A percentile compares a stretch with the other conserved stretches of the same genome.
These are phyloP conservation scores for Aspergillus clavatus DNA, from an alignment of 2,329 filamentous ascomycete genomes.

Conservation along the genomic window DNA sequence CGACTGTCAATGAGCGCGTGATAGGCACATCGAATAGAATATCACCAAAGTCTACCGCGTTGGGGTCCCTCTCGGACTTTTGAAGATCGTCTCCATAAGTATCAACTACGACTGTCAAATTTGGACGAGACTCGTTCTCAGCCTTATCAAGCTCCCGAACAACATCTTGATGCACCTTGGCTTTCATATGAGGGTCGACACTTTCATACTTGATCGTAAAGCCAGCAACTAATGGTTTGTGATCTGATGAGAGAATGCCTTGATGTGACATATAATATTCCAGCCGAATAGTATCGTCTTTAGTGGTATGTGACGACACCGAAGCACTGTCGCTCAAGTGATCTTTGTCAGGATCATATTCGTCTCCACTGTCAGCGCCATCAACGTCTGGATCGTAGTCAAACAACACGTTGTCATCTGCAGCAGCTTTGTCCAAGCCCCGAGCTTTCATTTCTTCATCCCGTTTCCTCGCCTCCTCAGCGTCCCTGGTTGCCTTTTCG, in stretches of 20 bases:
- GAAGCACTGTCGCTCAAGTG: constrained; percentile 41
- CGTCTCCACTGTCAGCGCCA: constrained; percentile 52
- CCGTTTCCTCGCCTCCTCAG: constrained; percentile 61
- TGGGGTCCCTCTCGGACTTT: constrained; percentile 38
- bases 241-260: constrained; percentile 83
- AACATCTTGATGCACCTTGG: constrained; percentile 78
- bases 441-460: constrained; percentile 82
- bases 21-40: constrained; percentile 65
- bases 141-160: constrained; percentile 81
- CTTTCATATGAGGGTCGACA: constrained; percentile 77
- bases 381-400: constrained; percentile 85
- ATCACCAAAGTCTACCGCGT: constrained; percentile 70
- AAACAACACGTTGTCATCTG: constrained; percentile 80
- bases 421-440: constrained; percentile 66
- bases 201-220: constrained; percentile 84
- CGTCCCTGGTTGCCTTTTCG: constrained; percentile 59
- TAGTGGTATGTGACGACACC: constrained; percentile 22
- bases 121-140: constrained; percentile 84
- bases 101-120: constrained; percentile 78
- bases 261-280: constrained; percentile 82
- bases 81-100: constrained; percentile 35
- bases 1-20: constrained; percentile 69
- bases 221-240: constrained; percentile 82
- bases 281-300: constrained; percentile 50
- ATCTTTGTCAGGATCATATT: constrained; percentile 54